A percentile compares a stretch with the other conserved stretches of the same genome.
Evolutionary conservation across 768 basidiomycete species (phyloP).

Genomic region (Cantharellus cinnabarinus): DNA sequence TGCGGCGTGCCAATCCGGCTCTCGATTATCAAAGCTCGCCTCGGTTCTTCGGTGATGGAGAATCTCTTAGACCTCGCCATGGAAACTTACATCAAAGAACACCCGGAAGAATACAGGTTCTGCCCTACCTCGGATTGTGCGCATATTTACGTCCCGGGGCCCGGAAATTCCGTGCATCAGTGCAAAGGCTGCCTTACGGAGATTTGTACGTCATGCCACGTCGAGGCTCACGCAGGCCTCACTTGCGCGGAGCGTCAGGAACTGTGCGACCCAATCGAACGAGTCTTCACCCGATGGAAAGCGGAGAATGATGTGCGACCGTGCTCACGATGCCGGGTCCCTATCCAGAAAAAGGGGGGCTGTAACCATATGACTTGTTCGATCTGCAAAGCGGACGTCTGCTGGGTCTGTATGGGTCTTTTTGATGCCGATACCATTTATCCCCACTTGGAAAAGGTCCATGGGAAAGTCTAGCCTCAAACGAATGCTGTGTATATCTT

Average conservation of each 20-base stretch:
- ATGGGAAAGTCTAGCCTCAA: constrained; percentile 22
- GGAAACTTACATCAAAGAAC: constrained; percentile 35
- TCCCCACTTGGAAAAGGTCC: constrained; percentile 46
- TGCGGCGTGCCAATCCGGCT: constrained; percentile 41
- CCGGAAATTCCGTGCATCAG: constrained; percentile 31
- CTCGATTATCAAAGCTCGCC: constrained; percentile 26
- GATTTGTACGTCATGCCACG: constrained; percentile 46
- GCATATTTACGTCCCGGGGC: constrained; percentile 44
- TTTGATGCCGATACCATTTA: constrained; percentile 51
- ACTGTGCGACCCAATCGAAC: constrained; percentile 18
- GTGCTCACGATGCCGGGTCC: constrained; percentile 50
- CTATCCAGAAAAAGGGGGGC: constrained; percentile 52
- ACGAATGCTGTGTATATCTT: no score
- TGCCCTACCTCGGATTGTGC: constrained; percentile 67
- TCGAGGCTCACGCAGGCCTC: constrained; percentile 43
- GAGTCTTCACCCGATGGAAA: constrained; percentile 45
- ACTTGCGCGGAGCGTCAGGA: constrained; percentile 31
- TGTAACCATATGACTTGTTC: constrained; percentile 75
- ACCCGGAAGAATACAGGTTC: constrained; percentile 41
- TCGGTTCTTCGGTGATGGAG: constrained; percentile 33
- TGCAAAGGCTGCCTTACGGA: constrained; percentile 50
- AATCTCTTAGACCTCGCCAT: constrained; percentile 38
- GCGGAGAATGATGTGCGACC: constrained; percentile 42
- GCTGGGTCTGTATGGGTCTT: constrained; percentile 58
- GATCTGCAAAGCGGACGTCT: constrained; percentile 54